Percentiles rank a stretch among this genome's conserved stretches.
Evolutionary conservation across 371 early-diverging fungal species (phyloP).

Genomic region (Actinomortierella ambigua): DNA sequence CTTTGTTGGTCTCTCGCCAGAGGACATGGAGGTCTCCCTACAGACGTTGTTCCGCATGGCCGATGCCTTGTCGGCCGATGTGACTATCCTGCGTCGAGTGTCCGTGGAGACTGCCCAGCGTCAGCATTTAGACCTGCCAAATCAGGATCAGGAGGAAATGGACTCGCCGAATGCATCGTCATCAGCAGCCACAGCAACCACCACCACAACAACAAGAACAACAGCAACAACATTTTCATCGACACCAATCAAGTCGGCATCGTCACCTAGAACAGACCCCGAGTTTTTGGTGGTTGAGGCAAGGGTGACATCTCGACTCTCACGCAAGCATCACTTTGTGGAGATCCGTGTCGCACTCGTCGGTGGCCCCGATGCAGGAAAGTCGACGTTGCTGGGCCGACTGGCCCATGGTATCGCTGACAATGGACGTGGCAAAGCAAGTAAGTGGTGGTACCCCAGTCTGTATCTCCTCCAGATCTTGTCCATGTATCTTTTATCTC

Average conservation of each 20-base stretch:
- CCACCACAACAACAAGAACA: too few species aligned
- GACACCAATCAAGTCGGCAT: too few species aligned
- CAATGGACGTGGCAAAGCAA: slow-evolving; percentile 88
- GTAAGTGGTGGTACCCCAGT: too few species aligned
- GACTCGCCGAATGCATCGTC: too few species aligned
- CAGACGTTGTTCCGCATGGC: slow-evolving; percentile 71
- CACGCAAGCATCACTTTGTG: slow-evolving; percentile 64
- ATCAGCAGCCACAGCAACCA: too few species aligned
- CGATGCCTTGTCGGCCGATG: slow-evolving; percentile 56
- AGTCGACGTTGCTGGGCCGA: slow-evolving; percentile 86
- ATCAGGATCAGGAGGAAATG: too few species aligned
- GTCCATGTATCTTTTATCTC: background rate
- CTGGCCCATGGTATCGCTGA: slow-evolving; percentile 83
- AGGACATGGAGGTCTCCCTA: slow-evolving; percentile 67
- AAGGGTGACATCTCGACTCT: slow-evolving; percentile 58
- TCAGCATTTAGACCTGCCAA: background rate
- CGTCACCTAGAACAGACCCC: slow-evolving; percentile 31
- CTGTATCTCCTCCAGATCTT: background rate
- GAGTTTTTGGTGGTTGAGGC: slow-evolving; percentile 67
- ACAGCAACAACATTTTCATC: too few species aligned
- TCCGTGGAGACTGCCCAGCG: slow-evolving; percentile 41
- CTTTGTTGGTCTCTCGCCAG: slow-evolving; percentile 66
- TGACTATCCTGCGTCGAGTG: slow-evolving; percentile 53
- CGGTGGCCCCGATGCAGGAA: slow-evolving; percentile 84
- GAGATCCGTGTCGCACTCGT: slow-evolving; percentile 85